A percentile compares a stretch with the other conserved stretches of the same genome.
phyloP scores from a whole-genome alignment of 345 rosid species.

The Citrus sp. region DNA sequence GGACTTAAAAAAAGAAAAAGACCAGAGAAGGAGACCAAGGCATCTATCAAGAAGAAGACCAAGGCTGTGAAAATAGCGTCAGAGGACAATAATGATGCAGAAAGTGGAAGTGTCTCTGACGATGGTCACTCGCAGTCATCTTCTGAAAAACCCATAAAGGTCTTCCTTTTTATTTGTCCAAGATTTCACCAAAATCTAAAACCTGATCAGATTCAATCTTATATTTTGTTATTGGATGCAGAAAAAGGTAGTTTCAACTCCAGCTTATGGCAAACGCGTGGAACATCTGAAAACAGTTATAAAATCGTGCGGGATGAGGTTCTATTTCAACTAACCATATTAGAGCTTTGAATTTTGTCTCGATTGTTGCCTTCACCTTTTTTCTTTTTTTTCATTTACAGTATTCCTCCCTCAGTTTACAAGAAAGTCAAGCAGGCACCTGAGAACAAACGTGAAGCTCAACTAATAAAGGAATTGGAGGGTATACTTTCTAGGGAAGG shows the following conservation, averaged over 20 bases:
- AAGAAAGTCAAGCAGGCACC: constrained; percentile 82
- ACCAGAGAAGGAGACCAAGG: constrained; percentile 41
- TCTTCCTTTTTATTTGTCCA: constrained; percentile 22
- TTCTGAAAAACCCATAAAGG: constrained; percentile 50
- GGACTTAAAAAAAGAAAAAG: constrained; percentile 50
- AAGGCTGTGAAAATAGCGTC: constrained; percentile 39
- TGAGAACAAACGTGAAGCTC: constrained; percentile 77
- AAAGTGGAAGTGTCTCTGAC: constrained; percentile 43
- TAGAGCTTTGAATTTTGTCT: constrained; percentile 4
- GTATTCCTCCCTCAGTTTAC: constrained; percentile 77
- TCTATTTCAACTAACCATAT: constrained; percentile 18
- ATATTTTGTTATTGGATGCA: constrained; percentile 33
- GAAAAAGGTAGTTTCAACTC: constrained; percentile 62
- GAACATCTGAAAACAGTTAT: constrained; percentile 81
- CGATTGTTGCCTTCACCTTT: neutral
- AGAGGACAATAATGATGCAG: constrained; percentile 42
- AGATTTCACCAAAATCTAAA: constrained; percentile 2
- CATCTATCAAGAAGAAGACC: constrained; percentile 42
- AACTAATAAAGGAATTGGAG: constrained; percentile 74
- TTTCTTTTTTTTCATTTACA: constrained; percentile 26
- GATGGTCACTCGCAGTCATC: constrained; percentile 52
- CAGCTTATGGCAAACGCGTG: constrained; percentile 72
- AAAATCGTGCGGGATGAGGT: constrained; percentile 91
- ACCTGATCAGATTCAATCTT: constrained; percentile 3
- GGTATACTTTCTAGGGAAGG: constrained; percentile 88